Conservation (phyloP, 2,329 filamentous ascomycete species). For the Fusarium redolens region DNA sequence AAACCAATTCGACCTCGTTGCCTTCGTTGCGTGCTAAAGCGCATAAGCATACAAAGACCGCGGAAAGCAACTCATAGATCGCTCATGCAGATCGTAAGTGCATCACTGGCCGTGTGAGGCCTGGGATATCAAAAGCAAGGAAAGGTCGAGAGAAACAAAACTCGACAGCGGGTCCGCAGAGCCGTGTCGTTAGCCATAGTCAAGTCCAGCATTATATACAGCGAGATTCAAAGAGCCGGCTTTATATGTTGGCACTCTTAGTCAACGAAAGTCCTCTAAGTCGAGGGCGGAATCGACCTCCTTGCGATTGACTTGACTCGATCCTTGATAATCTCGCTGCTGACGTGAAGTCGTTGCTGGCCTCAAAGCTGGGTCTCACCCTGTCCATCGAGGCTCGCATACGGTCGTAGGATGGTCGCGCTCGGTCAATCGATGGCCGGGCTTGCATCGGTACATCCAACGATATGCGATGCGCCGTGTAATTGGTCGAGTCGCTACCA, state of each 20-base stretch:
- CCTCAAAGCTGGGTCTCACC: constrained; percentile 84
- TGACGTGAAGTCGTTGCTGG: constrained; percentile 89
- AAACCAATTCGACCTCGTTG: constrained; percentile 37
- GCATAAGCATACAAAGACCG: constrained; percentile 34
- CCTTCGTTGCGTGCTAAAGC: constrained; percentile 32
- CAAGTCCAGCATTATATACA: constrained; percentile 47
- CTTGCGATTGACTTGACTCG: constrained; percentile 74
- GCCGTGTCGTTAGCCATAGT: constrained; percentile 29
- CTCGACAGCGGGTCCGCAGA: constrained; percentile 38
- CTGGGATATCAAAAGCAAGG: constrained; percentile 53
- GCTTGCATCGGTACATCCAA: constrained; percentile 59
- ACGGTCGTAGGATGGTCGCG: constrained; percentile 87
- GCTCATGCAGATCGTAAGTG: constrained; percentile 63
- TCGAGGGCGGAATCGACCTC: constrained; percentile 50
- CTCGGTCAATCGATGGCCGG: constrained; percentile 72
- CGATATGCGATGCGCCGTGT: constrained; percentile 75
- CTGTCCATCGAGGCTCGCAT: constrained; percentile 89
- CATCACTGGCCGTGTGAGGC: constrained; percentile 48
- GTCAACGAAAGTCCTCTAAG: constrained; percentile 58
- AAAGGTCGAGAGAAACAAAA: constrained; percentile 34
- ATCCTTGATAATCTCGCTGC: constrained; percentile 86
- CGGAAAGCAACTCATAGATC: constrained; percentile 56
- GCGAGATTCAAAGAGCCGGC: constrained; percentile 27
- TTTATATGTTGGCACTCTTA: constrained; percentile 55
- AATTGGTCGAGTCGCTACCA: constrained; percentile 93